Percentiles rank a stretch among this genome's conserved stretches.
phyloP scores from a whole-genome alignment of 2,329 filamentous ascomycete species.

The Aspergillus caelatus region DNA sequence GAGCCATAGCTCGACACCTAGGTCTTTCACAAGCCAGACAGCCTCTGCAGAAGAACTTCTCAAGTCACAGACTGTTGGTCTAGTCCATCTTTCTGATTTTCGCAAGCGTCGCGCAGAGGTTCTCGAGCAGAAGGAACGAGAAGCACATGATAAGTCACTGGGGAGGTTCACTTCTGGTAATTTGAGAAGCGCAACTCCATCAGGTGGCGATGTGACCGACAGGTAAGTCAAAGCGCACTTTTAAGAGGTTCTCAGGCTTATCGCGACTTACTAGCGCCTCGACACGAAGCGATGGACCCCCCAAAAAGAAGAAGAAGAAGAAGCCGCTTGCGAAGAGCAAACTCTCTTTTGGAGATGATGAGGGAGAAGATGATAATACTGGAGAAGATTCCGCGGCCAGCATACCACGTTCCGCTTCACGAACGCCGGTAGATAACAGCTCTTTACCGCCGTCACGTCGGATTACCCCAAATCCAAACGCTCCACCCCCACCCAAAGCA shows the following conservation, averaged over 20 bases:
- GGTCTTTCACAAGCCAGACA: conserved; percentile 72
- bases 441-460: conserved; percentile 32
- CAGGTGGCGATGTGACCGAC: conserved; percentile 51
- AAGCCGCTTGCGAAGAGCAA: conserved; percentile 61
- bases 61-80: conserved; percentile 83
- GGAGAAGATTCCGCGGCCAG: conserved; percentile 42
- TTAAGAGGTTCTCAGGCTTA: conserved; percentile 46
- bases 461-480: conserved; percentile 49
- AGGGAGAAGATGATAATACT: conserved; percentile 60
- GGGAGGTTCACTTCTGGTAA: conserved; percentile 45
- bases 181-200: conserved; percentile 57
- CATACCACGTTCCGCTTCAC: conserved; percentile 42
- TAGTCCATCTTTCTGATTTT: conserved; percentile 90
- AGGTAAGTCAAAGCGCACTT: conserved; percentile 54
- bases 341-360: conserved; percentile 67
- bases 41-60: conserved; percentile 78
- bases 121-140: conserved; percentile 85
- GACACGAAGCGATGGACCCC: conserved; percentile 48
- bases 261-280: conserved; percentile 58
- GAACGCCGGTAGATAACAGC: conserved; percentile 37
- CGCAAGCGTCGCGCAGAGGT: conserved; percentile 94
- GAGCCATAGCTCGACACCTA: conserved; percentile 48
- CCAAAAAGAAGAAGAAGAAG: conserved; percentile 63
- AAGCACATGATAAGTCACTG: conserved; percentile 67
- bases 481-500: conserved; percentile 66